A percentile compares a stretch with the other conserved stretches of the same genome.
Conservation (phyloP, 2,329 filamentous ascomycete species). For the Colletotrichum godetiae region DNA sequence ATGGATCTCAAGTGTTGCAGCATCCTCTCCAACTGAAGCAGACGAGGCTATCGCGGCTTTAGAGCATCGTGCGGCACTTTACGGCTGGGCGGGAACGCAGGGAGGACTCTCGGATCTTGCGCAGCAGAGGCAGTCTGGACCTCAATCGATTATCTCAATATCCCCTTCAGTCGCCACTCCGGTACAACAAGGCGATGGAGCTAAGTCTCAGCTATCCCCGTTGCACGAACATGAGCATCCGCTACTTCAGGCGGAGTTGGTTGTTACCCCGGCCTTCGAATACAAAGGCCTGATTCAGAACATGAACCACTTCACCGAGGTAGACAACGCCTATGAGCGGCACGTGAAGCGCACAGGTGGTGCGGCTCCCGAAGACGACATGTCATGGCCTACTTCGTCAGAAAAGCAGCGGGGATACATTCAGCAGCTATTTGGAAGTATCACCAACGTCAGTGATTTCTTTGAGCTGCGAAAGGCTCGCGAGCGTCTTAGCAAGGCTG, state of each 20-base stretch:
- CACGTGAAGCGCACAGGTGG: background rate
- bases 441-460: background rate
- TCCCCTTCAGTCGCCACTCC: no score
- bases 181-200: no score
- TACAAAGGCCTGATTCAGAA: background rate
- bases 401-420: background rate
- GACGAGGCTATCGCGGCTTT: background rate
- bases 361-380: background rate
- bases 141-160: no score
- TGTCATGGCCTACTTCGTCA: background rate
- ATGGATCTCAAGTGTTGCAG: background rate
- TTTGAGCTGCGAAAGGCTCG: conserved; percentile 14
- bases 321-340: background rate
- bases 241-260: background rate
- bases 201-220: background rate
- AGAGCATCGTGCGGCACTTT: background rate
- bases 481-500: background rate
- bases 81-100: background rate
- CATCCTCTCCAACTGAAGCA: background rate
- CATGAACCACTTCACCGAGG: background rate
- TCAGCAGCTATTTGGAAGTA: background rate
- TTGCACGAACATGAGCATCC: background rate
- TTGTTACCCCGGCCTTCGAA: background rate
- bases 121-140: no score
- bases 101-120: background rate